Evolutionary conservation across 2,329 filamentous ascomycete species (phyloP).

Genomic region (Penicillium capsulatum): DNA sequence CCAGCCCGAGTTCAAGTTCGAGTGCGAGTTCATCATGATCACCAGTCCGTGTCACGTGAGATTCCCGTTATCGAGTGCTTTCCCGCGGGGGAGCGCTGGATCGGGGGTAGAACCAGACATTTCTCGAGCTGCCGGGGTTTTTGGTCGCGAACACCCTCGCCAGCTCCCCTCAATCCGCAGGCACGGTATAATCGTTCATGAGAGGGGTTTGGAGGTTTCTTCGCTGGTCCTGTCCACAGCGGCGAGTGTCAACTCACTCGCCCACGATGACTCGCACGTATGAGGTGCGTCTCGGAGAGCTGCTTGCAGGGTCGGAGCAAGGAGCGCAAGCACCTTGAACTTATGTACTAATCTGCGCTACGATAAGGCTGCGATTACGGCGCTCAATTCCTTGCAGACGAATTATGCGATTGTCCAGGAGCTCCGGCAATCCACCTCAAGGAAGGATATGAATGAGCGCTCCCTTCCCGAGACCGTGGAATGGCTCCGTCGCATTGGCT

Average conservation of each 20-base stretch:
- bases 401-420: slow-evolving; percentile 75
- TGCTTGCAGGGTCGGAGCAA: too few species aligned
- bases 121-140: slow-evolving; percentile 17
- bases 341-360: neutral
- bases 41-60: slow-evolving; percentile 21
- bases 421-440: slow-evolving; percentile 61
- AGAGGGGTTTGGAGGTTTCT: slow-evolving; percentile 22
- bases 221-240: slow-evolving; percentile 19
- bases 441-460: slow-evolving; percentile 65
- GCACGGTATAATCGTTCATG: slow-evolving; percentile 26
- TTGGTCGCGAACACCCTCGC: slow-evolving; percentile 11
- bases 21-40: too few species aligned
- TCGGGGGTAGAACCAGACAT: slow-evolving; percentile 12
- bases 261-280: slow-evolving; percentile 39
- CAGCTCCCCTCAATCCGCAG: slow-evolving; percentile 14
- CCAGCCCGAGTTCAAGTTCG: too few species aligned
- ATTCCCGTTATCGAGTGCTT: slow-evolving; percentile 16
- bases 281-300: slow-evolving; percentile 28
- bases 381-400: slow-evolving; percentile 72
- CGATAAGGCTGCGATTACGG: slow-evolving; percentile 63
- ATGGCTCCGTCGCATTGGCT: slow-evolving; percentile 72
- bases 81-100: slow-evolving; percentile 22
- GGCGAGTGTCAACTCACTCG: slow-evolving; percentile 29
- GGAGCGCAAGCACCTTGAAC: too few species aligned
- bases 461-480: slow-evolving; percentile 78